Conservation (phyloP, 148 eudicot genomes). For the Arbutus unedo region DNA sequence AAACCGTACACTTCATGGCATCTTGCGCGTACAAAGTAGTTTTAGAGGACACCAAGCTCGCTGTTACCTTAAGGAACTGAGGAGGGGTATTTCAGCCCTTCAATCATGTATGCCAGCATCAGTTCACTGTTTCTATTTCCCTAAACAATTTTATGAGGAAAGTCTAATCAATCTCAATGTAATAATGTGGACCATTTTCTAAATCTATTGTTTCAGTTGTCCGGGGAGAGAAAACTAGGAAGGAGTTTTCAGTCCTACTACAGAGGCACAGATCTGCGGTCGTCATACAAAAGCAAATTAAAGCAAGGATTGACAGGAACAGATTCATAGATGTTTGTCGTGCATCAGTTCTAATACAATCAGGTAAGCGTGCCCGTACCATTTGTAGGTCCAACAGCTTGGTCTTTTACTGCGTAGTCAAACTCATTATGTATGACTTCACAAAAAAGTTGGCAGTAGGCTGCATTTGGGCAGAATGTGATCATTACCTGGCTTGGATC, state of each 20-base stretch:
- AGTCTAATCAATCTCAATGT: conserved; percentile 5
- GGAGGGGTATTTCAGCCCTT: conserved; percentile 59
- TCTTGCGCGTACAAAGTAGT: conserved; percentile 91
- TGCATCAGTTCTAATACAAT: conserved; percentile 66
- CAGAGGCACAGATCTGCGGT: conserved; percentile 74
- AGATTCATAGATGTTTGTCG: conserved; percentile 36
- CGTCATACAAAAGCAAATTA: conserved; percentile 66
- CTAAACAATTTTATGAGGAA: neutral
- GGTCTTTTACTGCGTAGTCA: neutral
- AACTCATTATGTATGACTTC: conserved; percentile 10
- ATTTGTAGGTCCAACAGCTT: neutral
- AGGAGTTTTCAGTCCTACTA: conserved; percentile 62
- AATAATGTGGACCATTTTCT: conserved; percentile 7
- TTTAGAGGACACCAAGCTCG: conserved; percentile 97
- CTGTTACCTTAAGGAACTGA: conserved; percentile 42
- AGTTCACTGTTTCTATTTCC: neutral
- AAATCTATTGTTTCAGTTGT: conserved; percentile 47
- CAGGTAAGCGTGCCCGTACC: conserved; percentile 41
- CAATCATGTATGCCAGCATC: conserved; percentile 66
- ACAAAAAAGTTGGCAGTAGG: neutral
- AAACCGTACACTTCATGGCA: conserved; percentile 88
- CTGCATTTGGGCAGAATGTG: conserved; percentile 6
- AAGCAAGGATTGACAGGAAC: conserved; percentile 45
- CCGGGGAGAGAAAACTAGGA: conserved; percentile 82
- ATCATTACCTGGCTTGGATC: neutral